These are phyloP conservation scores for Lasiosphaeria miniovina DNA, from an alignment of 495 filamentous ascomycete genomes.

Conservation along the genomic window DNA sequence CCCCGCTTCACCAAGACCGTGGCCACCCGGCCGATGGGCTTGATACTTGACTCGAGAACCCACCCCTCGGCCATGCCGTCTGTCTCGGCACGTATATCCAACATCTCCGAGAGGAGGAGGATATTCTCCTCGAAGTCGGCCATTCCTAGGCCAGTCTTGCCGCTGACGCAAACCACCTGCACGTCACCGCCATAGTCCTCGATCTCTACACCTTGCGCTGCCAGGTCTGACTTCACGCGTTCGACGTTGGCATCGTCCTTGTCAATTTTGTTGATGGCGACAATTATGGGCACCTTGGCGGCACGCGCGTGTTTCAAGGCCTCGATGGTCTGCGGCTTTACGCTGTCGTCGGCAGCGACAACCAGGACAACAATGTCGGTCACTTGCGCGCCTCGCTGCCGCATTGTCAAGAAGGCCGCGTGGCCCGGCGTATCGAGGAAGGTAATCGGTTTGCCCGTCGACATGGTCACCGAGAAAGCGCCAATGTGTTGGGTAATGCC, in stretches of 20 bases:
- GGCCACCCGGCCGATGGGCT: constrained; percentile 79
- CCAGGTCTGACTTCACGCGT: constrained; percentile 82
- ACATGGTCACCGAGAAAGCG: constrained; percentile 91
- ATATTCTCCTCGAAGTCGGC: constrained; percentile 86
- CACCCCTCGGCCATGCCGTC: constrained; percentile 84
- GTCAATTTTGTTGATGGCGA: constrained; percentile 98
- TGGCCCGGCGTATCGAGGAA: constrained; percentile 98
- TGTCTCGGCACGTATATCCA: constrained; percentile 80
- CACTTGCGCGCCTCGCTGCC: constrained; percentile 89
- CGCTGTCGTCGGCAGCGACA: constrained; percentile 94
- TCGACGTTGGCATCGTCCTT: constrained; percentile 77
- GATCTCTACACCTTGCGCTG: constrained; percentile 80
- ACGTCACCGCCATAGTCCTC: constrained; percentile 96
- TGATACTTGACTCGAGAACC: constrained; percentile 91
- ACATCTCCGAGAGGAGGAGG: constrained; percentile 76
- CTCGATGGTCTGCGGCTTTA: constrained; percentile 96
- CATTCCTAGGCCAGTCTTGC: constrained; percentile 93
- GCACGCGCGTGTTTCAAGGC: constrained; percentile 89
- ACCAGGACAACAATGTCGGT: constrained; percentile 97
- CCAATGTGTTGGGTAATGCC: constrained; percentile 99
- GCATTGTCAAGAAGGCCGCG: constrained; percentile 93
- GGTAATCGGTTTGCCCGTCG: constrained; percentile 81
- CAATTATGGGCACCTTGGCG: constrained; percentile 93
- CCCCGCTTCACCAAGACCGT: constrained; percentile 87
- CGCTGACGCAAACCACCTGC: constrained; percentile 85